Conservation (phyloP, 2,329 filamentous ascomycete species). For the Teratosphaeriaceae sp. region DNA sequence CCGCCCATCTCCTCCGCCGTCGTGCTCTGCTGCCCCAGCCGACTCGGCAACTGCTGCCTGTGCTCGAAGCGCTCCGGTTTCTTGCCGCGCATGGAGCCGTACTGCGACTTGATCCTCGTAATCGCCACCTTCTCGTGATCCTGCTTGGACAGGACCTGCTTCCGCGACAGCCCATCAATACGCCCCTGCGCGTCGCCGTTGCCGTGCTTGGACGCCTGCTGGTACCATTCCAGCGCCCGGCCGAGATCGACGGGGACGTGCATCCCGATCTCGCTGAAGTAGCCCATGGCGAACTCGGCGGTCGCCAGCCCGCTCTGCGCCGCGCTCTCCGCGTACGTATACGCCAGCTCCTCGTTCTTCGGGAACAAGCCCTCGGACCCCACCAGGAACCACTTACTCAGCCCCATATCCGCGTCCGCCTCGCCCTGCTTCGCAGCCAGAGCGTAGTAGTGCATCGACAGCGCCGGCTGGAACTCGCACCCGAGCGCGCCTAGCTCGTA, state of each 20-base stretch:
- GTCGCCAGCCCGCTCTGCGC: constrained; percentile 76
- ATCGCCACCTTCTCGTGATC: constrained; percentile 93
- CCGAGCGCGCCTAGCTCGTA: constrained; percentile 91
- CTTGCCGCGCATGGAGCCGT: constrained; percentile 46
- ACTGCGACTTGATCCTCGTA: constrained; percentile 63
- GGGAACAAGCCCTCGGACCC: constrained; percentile 87
- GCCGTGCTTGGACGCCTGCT: constrained; percentile 78
- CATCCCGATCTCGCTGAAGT: constrained; percentile 96
- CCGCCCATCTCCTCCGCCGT: constrained; percentile 6
- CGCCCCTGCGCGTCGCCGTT: constrained; percentile 82
- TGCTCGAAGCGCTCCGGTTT: constrained; percentile 39
- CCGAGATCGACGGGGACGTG: constrained; percentile 75
- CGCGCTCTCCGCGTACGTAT: constrained; percentile 81
- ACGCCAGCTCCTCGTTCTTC: constrained; percentile 93
- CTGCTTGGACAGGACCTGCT: constrained; percentile 70
- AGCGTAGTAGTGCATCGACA: constrained; percentile 93
- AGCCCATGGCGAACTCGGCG: constrained; percentile 93
- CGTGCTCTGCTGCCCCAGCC: constrained; percentile 6
- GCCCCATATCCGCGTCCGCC: constrained; percentile 86
- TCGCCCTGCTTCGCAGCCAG: constrained; percentile 89
- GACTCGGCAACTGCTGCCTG: constrained; percentile 22
- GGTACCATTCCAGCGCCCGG: constrained; percentile 84
- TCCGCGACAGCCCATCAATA: constrained; percentile 76
- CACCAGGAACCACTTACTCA: constrained; percentile 98
- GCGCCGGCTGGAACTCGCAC: constrained; percentile 88